A percentile compares a stretch with the other conserved stretches of the same genome.
Conservation (phyloP, 352 stramenopile species). For the Pythium myriotylum region DNA sequence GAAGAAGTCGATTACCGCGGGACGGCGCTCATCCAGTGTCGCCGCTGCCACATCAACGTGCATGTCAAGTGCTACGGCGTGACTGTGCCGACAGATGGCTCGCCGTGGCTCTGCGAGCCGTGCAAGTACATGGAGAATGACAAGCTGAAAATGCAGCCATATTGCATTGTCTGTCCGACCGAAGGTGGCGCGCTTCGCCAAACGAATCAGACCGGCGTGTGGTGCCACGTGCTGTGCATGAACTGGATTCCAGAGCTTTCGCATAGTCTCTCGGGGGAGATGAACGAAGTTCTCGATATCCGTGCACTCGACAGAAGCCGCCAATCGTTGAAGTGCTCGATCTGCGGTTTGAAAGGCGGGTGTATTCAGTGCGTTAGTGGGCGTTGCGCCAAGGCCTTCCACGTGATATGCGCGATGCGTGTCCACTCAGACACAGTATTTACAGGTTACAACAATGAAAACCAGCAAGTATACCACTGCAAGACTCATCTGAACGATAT, state of each 20-base stretch:
- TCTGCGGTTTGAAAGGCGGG: slow-evolving; percentile 81
- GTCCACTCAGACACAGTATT: slow-evolving; percentile 70
- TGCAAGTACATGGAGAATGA: slow-evolving; percentile 43
- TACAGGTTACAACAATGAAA: slow-evolving; percentile 80
- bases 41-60: slow-evolving; percentile 59
- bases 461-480: slow-evolving; percentile 86
- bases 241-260: slow-evolving; percentile 90
- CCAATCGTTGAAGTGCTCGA: slow-evolving; percentile 69
- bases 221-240: slow-evolving; percentile 84
- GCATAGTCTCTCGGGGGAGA: slow-evolving; percentile 54
- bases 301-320: slow-evolving; percentile 65
- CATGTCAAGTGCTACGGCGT: slow-evolving; percentile 83
- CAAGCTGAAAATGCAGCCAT: slow-evolving; percentile 31
- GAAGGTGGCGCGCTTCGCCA: slow-evolving; percentile 73
- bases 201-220: slow-evolving; percentile 59
- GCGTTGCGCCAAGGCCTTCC: slow-evolving; percentile 80
- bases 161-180: slow-evolving; percentile 70
- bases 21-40: slow-evolving; percentile 65
- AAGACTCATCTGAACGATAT: slow-evolving; percentile 75
- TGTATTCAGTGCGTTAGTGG: slow-evolving; percentile 90
- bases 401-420: slow-evolving; percentile 81
- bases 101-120: slow-evolving; percentile 68
- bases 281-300: slow-evolving; percentile 73
- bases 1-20: slow-evolving; percentile 62
- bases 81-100: slow-evolving; percentile 39